Base-by-base conservation (phyloP, 2,329 filamentous ascomycete species). In the Alternaria sp. region DNA sequence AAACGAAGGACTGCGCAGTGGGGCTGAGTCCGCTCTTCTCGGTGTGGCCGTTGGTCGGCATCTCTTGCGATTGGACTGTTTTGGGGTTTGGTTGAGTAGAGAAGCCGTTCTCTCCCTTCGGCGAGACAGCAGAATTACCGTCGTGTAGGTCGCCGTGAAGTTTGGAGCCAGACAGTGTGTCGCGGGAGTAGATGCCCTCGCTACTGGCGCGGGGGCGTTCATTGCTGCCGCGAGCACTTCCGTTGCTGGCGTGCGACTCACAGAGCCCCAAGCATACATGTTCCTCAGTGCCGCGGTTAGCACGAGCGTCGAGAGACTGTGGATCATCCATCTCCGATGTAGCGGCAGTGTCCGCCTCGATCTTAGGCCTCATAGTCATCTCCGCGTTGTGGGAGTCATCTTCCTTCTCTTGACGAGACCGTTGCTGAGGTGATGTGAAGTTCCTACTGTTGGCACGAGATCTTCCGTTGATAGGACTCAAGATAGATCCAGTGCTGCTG, bases 51-150 rank as follows among this genome's bases (percentile, higher is more conserved):
- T 33, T 76, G 14, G 28, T 78, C 28, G 73, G 73, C 37, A 71
- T 71, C 65, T 81, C 77, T 20, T 73, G 72, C 26, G 70, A 71
- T 50, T 75, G 72, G 9, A 78, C 55, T 8, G 75, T 58, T 33
- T 76, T 69, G 20, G 72, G 72, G 28, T 81, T 79, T 5, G 74
- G 71, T 62, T 76, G 73, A 5, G 74, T 78, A 47, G 79, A 65
- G 10, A 77, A 77, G 50, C 75, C 71, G 15, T 71, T 68, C 8
- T 74, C 73, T 45, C 79, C 69, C 70, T 80, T 82, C 18, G 73
- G 55, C 18, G 63, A 71, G 28, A 80, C 71, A 11, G 70, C 57
- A 20, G 64, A 66, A 30, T 76, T 70, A 3, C 67, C 73, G 21
- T 75, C 57, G 58, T 76, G 65, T 46, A 75, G 71, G 57, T 80